These are phyloP conservation scores for Protomyces gravidus DNA, from an alignment of 1,139 yeast genomes.

Conservation along the genomic window DNA sequence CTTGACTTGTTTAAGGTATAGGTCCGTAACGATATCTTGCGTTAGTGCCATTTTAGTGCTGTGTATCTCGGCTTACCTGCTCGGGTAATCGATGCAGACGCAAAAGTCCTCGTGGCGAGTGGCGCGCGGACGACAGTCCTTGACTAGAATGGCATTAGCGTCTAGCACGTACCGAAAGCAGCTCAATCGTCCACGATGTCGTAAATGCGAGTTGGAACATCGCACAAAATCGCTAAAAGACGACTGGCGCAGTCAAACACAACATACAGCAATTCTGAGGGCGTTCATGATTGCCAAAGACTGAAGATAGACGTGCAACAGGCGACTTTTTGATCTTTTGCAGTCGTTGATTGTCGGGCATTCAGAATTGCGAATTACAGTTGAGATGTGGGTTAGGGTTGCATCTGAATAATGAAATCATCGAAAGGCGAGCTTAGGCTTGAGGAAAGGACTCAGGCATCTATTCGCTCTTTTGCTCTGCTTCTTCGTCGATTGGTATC, in stretches of 20 bases:
- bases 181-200: neutral
- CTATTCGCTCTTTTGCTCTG: no score
- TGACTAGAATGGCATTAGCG: constrained; percentile 1
- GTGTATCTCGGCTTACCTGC: constrained; percentile 13
- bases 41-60: neutral
- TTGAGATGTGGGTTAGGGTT: neutral
- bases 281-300: neutral
- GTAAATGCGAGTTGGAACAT: neutral
- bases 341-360: no score
- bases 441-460: no score
- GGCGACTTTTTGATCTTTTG: no score
- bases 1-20: constrained; percentile 81
- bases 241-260: no score
- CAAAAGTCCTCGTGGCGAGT: constrained; percentile 8
- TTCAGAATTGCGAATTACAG: neutral
- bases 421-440: no score
- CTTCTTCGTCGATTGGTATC: no score
- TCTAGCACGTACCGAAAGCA: no score
- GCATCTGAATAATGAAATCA: no score
- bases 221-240: no score
- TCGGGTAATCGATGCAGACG: constrained; percentile 11
- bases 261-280: constrained; percentile 14
- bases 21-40: constrained; percentile 68
- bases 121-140: constrained; percentile 17
- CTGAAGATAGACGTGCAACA: no score